Evolutionary conservation across 148 eudicot genomes (phyloP), one percentile per base, ranked within the genome.

Genomic region (Chenopodium quinoa): DNA sequence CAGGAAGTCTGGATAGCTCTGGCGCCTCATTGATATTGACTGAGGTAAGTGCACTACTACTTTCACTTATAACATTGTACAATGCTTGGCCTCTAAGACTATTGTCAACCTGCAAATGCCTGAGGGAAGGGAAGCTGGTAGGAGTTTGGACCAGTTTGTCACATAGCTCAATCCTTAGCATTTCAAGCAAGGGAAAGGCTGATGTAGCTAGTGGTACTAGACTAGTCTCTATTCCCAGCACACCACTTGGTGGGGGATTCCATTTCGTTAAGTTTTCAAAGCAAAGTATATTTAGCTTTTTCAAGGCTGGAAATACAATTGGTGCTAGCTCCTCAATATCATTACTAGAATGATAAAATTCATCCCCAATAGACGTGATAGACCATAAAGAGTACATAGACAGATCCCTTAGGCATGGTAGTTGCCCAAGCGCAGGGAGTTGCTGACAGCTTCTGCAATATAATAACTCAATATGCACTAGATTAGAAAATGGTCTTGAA

Each of bases 111-210:
- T 23, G 11, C 7, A 81, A 75, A 81, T 81, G 78, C 54, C 54
- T 64, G 46, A 81, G 83, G 11, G 64, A 74, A 65, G 83, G 83
- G 72, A 81, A 74, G 60, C 75, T 22, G 34, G 65, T 81, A 31
- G 83, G 83, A 47, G 64, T 75, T 25, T n/a, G 20, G 66, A 81
- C 60, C 23, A 81, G 20, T 11, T 81, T 68, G 17, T 48, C 62
- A 81, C 83, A 74, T 13, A 65, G 70, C 32, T 81, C 83, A 47
- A 81, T 81, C 60, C 63, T 81, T 69, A 81, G 32, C 17, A 58
- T 65, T 76, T 75, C 83, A 48, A 81, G 83, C 78, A 81, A 19
- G 25, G 83, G 83, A 73, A 75, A 81, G 29, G 71, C 78, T 23
- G 27, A 25, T 20, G 73, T 67, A 56, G 56, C 16, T 22, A 25